These are phyloP conservation scores for Globisporangium carolinianum DNA, from an alignment of 352 stramenopile species.

Conservation along the genomic window DNA sequence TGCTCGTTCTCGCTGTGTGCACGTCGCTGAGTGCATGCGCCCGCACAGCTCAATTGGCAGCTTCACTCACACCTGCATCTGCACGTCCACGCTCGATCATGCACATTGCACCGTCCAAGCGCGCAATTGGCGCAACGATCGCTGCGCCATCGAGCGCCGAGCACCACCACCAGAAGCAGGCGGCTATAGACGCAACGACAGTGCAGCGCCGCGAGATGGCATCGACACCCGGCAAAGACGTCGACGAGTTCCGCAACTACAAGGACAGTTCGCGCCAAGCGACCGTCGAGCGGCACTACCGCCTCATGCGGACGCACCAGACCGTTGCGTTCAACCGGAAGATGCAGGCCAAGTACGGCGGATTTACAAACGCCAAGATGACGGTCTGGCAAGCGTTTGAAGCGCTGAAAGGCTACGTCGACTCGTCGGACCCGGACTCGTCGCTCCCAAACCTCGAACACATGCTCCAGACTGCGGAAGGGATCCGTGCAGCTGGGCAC, in stretches of 20 bases:
- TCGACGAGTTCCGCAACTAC: constrained; percentile 78
- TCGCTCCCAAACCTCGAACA: constrained; percentile 89
- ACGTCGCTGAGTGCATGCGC: too few relatives aligned
- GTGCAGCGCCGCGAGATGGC: constrained; percentile 31
- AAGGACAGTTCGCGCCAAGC: constrained; percentile 59
- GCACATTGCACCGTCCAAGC: constrained; percentile 21
- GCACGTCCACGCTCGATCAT: constrained; percentile 1
- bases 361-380: constrained; percentile 79
- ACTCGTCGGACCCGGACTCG: constrained; percentile 91
- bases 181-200: neutral
- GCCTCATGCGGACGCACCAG: constrained; percentile 69
- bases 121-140: constrained; percentile 4
- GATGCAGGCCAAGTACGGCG: constrained; percentile 66
- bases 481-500: constrained; percentile 83
- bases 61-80: neutral
- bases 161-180: neutral
- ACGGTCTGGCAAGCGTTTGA: constrained; percentile 89
- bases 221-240: constrained; percentile 37
- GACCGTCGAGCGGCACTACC: constrained; percentile 70
- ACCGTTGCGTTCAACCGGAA: constrained; percentile 64
- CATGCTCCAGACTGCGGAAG: constrained; percentile 92
- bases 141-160: neutral
- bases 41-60: too few relatives aligned
- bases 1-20: too few relatives aligned
- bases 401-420: constrained; percentile 87